Conservation (phyloP, 2,329 filamentous ascomycete genomes). For the Fusarium devonianum region DNA sequence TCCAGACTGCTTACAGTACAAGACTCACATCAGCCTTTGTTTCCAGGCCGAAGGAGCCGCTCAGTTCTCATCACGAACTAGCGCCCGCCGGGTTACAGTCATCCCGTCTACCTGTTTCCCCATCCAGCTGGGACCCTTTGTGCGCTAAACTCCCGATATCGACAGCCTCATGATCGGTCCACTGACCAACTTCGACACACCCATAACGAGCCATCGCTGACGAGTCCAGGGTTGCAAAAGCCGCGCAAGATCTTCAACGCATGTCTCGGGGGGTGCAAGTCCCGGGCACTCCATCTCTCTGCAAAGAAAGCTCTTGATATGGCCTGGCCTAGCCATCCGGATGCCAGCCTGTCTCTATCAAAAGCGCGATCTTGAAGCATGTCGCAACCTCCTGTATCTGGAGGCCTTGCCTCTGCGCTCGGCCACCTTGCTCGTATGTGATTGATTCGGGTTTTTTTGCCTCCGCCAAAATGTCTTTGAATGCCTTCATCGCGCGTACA, state of each 20-base stretch:
- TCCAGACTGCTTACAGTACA: constrained; percentile 2
- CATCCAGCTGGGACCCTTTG: neutral
- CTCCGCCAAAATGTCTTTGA: constrained; percentile 29
- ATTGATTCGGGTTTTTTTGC: constrained; percentile 12
- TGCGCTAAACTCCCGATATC: no score
- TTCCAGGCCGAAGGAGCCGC: constrained; percentile 9
- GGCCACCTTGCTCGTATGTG: neutral
- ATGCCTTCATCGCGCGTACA: constrained; percentile 9
- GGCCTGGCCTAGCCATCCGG: neutral
- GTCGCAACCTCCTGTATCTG: constrained; percentile 13
- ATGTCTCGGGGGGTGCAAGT: constrained; percentile 30
- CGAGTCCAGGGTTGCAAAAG: constrained; percentile 12
- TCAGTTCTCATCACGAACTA: constrained; percentile 9
- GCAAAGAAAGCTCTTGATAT: constrained; percentile 13
- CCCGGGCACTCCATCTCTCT: constrained; percentile 29
- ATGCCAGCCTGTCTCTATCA: constrained; percentile 7
- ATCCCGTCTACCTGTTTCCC: constrained; percentile 8
- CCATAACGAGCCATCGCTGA: no score
- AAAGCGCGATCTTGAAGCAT: constrained; percentile 23
- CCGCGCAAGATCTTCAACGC: constrained; percentile 27
- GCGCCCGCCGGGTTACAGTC: constrained; percentile 11
- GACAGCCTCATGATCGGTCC: neutral
- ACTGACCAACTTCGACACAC: no score
- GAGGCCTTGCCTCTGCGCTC: constrained; percentile 6
- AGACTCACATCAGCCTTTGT: constrained; percentile 24